Conservation (phyloP, 2,329 filamentous ascomycete genomes). For the Calcarisporium arbuscula region DNA sequence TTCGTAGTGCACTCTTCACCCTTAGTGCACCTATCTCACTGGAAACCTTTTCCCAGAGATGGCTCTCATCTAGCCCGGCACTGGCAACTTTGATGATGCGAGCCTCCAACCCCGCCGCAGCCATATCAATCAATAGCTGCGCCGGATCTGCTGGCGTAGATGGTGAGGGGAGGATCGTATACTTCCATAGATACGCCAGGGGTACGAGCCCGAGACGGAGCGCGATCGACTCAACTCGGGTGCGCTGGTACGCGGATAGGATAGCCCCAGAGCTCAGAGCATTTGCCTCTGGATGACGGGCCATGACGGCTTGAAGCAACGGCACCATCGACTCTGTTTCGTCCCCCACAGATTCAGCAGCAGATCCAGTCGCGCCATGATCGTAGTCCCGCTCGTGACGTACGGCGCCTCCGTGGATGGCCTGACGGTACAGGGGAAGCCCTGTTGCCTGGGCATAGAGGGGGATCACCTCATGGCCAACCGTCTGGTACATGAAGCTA, state of each 20-base stretch:
- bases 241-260: constrained; percentile 90
- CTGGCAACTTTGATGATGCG: constrained; percentile 92
- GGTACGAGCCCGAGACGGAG: constrained; percentile 75
- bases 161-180: constrained; percentile 55
- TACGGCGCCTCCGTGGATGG: constrained; percentile 66
- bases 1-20: constrained; percentile 48
- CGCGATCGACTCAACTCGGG: constrained; percentile 88
- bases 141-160: constrained; percentile 32
- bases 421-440: constrained; percentile 75
- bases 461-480: constrained; percentile 81
- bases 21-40: constrained; percentile 40
- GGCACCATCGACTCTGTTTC: constrained; percentile 85
- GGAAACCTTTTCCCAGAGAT: constrained; percentile 77
- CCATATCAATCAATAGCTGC: constrained; percentile 76
- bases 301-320: constrained; percentile 62
- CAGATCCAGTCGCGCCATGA: constrained; percentile 17
- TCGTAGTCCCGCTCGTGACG: constrained; percentile 68
- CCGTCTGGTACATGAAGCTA: constrained; percentile 99
- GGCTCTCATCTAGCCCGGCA: constrained; percentile 73
- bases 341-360: constrained; percentile 40
- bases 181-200: constrained; percentile 89
- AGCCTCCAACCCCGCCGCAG: constrained; percentile 69
- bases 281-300: constrained; percentile 70
- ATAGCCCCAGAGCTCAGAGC: constrained; percentile 89
- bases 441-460: constrained; percentile 74